Evolutionary conservation across 768 basidiomycete genomes (phyloP), one percentile per base, ranked within the genome.

Genomic region (Serendipita vermifera): DNA sequence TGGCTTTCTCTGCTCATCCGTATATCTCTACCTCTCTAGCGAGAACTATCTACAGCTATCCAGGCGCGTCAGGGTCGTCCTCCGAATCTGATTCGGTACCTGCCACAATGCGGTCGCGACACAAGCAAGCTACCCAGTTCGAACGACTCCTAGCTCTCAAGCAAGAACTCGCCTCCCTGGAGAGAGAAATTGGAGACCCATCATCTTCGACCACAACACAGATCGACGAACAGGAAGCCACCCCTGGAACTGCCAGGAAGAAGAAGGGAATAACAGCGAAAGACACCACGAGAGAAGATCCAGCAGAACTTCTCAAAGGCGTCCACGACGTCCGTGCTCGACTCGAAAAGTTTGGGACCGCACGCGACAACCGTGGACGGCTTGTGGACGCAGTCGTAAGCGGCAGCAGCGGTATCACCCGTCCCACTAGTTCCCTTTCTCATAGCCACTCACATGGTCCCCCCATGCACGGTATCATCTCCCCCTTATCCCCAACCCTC

Each of bases 131-230:
- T 5, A 4, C 20, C 27, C 46, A 51, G 32, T 77, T 81, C 1
- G 73, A 77, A 38, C 75, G 83, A 31, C 67, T 91, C 20, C 77
- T 77, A 6, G 67, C 72, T 2, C 73, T 99, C 5, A 85, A 90
- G 59, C 75, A 77, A 2, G 94, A 99, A 64, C 73, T 97, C 0
- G 68, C 77, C 0, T 76, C 87, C 27, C 75, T 99, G 3, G 94
- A 99, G 66, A 66, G 71, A 1, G 88, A 93, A 63, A 73, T 93
- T n/a, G 75, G 81, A 0, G 85, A 89, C 61, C 87, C 86, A 6
- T 77, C 86, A 17, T 2, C 88, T 84, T 64, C 83, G 83, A 14
- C 69, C 80, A 11, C 63, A 86, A 24, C 73, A 74, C 78, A 80
- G 55, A n/a, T n/a, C n/a, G n/a, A n/a, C n/a, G 75, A 77, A 51